phyloP scores from a whole-genome alignment of 257 asterid species.

The Henckelia pumila region DNA sequence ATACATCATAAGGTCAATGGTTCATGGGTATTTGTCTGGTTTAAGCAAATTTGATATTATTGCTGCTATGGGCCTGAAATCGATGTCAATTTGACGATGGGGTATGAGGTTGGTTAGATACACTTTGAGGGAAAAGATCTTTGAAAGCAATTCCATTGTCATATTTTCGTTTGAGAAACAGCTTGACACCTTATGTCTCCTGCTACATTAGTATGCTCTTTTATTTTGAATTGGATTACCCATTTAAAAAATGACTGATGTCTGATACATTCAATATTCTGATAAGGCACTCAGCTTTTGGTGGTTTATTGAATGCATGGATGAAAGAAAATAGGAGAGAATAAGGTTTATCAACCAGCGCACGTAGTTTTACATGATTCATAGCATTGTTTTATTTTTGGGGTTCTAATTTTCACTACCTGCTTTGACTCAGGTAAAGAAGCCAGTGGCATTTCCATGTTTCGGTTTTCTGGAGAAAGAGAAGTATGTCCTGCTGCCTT shows the following conservation, averaged over 20 bases:
- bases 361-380: not conserved
- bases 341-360: not conserved
- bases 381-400: too few species aligned
- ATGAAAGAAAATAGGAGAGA: not conserved
- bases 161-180: not conserved
- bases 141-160: not conserved
- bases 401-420: slow-evolving; percentile 2
- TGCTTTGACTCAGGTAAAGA: slow-evolving; percentile 47
- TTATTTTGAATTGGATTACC: too few species aligned
- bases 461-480: slow-evolving; percentile 63
- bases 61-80: too few species aligned
- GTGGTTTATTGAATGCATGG: not conserved
- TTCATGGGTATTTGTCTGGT: too few species aligned
- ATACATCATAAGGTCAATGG: not conserved
- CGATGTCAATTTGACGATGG: not conserved
- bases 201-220: not conserved
- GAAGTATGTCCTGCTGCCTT: slow-evolving; percentile 60
- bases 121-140: not conserved
- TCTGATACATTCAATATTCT: too few species aligned
- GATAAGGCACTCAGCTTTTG: not conserved
- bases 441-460: slow-evolving; percentile 69
- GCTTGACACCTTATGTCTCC: not conserved
- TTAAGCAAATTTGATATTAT: too few species aligned
- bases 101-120: not conserved
- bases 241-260: too few species aligned